Percentiles rank a stretch among this genome's conserved stretches.
phyloP scores from a whole-genome alignment of 2,329 filamentous ascomycete species.

The Sclerotinia glacialis region DNA sequence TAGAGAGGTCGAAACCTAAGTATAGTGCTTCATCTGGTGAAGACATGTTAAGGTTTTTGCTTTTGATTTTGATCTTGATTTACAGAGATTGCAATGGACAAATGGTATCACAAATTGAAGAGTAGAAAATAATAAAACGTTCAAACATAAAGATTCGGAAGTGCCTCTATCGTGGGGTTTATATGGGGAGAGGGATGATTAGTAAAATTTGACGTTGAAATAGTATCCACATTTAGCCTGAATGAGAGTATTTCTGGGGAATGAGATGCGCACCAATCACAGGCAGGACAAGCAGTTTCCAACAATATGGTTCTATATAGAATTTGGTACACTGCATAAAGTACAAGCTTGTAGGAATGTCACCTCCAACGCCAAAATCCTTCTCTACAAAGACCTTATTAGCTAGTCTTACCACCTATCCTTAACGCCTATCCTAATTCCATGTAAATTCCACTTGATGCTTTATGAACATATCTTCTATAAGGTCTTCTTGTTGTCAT shows the following conservation, averaged over 20 bases:
- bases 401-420: not conserved
- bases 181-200: conserved; percentile 15
- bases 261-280: conserved; percentile 31
- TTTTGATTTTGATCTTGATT: not conserved
- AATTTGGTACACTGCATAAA: conserved; percentile 19
- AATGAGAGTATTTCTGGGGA: conserved; percentile 9
- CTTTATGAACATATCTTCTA: conserved; percentile 30
- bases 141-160: conserved; percentile 1
- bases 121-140: conserved; percentile 9
- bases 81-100: not conserved
- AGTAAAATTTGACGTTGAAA: conserved; percentile 18
- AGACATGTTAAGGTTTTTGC: conserved; percentile 39
- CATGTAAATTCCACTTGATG: conserved; percentile 25
- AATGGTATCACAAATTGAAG: not conserved
- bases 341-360: conserved; percentile 2
- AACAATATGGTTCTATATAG: conserved; percentile 5
- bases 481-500: conserved; percentile 35
- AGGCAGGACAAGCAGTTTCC: conserved; percentile 6
- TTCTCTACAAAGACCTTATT: conserved; percentile 7
- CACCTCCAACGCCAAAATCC: conserved; percentile 17
- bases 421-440: conserved; percentile 21
- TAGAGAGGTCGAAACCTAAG: conserved; percentile 92
- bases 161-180: conserved; percentile 20
- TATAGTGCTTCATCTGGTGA: conserved; percentile 61
- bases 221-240: conserved; percentile 24